Base-by-base conservation (phyloP, 140 eudicot species). In the Bidens hawaiensis region DNA sequence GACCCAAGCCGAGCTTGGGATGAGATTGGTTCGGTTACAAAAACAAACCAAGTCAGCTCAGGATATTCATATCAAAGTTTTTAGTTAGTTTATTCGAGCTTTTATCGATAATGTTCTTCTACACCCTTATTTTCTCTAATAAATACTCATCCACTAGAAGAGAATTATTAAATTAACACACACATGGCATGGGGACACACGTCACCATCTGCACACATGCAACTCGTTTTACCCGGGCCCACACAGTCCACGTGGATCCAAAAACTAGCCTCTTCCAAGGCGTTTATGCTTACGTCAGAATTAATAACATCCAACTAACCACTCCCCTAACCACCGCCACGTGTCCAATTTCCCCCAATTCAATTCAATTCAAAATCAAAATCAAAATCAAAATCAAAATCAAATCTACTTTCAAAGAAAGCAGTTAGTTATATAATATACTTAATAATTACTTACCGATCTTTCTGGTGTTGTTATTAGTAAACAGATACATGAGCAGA, bases 401-500 rank as follows among this genome's bases (percentile, higher is more conserved):
- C n/a, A n/a, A n/a, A n/a, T n/a, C n/a, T 24, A 1, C 8, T 26
- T 25, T 43, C 23, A 50, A 48, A 60, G 52, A 48, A 14, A 52
- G 7, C 43, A 0, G n/a, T 1, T n/a, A n/a, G n/a, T n/a, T n/a
- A n/a, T n/a, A n/a, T n/a, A n/a, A n/a, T n/a, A n/a, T n/a, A n/a
- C n/a, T n/a, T n/a, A n/a, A n/a, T n/a, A n/a, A n/a, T n/a, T n/a
- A n/a, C n/a, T n/a, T 83, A 87, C 95, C 95, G 50, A 87, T 81
- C 57, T 65, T 76, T 16, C 86, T 69, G 18, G 60, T 38, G 33
- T 82, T 84, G 73, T 74, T 62, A 47, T 79, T 79, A 72, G 97
- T 89, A 74, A 82, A 86, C 21, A 50, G 77, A 72, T 82, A 77
- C 95, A 86, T 86, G 31, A 88, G 95, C 51, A 88, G 86, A 52